Conservation (phyloP, 78 protist species). For the Dictyostelium capitatum region DNA sequence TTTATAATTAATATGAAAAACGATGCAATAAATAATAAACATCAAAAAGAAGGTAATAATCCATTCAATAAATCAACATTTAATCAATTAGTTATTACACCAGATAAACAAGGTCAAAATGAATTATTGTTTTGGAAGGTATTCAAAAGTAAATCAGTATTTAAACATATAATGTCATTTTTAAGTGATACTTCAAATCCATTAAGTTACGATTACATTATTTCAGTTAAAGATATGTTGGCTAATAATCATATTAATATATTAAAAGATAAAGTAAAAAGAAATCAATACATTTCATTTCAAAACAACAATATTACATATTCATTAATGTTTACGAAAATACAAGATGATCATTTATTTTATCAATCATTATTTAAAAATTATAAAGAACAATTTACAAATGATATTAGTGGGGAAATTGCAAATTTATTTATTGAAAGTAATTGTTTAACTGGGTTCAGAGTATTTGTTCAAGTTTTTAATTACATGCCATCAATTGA, state of each 20-base stretch:
- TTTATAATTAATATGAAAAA: no score
- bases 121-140: not conserved
- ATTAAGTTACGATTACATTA: no score
- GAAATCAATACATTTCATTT: not conserved
- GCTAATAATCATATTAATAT: not conserved
- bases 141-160: no score
- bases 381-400: not conserved
- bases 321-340: no score
- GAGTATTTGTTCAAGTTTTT: not conserved
- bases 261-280: not conserved
- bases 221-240: not conserved
- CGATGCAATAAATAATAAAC: no score
- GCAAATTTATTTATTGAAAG: not conserved
- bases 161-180: no score
- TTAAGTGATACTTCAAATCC: no score
- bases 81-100: not conserved
- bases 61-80: not conserved
- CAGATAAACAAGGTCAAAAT: not conserved
- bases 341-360: not conserved
- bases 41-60: not conserved
- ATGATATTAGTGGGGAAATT: not conserved
- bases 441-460: not conserved
- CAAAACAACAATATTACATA: no score
- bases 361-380: no score
- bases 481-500: not conserved